Percentiles rank a stretch among this genome's conserved stretches.
These are phyloP conservation scores for Diaporthe eres DNA, from an alignment of 2,329 filamentous ascomycete genomes.

Conservation along the genomic window DNA sequence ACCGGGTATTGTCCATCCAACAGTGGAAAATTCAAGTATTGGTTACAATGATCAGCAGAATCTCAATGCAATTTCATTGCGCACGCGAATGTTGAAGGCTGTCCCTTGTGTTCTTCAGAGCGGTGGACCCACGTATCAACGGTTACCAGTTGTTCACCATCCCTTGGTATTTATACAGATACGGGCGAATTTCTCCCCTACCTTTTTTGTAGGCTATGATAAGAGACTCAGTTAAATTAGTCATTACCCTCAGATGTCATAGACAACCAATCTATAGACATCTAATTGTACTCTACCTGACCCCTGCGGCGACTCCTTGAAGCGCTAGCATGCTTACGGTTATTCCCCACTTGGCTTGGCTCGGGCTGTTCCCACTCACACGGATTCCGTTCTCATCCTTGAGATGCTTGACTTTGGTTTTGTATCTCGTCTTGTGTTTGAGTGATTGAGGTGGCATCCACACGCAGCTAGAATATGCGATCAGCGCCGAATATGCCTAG, in stretches of 20 bases:
- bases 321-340: background rate
- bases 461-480: background rate
- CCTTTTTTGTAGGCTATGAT: background rate
- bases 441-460: background rate
- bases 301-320: background rate
- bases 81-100: too few relatives aligned
- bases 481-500: background rate
- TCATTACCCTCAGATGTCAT: background rate
- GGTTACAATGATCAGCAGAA: too few relatives aligned
- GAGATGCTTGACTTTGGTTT: too few relatives aligned
- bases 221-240: background rate
- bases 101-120: background rate
- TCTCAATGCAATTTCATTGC: too few relatives aligned
- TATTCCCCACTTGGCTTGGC: background rate
- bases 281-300: background rate
- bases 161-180: background rate
- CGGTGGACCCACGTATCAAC: background rate
- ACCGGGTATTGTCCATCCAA: background rate
- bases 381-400: background rate
- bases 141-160: background rate
- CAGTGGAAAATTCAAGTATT: background rate
- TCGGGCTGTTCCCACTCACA: too few relatives aligned
- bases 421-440: background rate
- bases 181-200: background rate
- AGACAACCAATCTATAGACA: background rate